Conservation (phyloP, 768 basidiomycete genomes). For the Termitomyces sp. region DNA sequence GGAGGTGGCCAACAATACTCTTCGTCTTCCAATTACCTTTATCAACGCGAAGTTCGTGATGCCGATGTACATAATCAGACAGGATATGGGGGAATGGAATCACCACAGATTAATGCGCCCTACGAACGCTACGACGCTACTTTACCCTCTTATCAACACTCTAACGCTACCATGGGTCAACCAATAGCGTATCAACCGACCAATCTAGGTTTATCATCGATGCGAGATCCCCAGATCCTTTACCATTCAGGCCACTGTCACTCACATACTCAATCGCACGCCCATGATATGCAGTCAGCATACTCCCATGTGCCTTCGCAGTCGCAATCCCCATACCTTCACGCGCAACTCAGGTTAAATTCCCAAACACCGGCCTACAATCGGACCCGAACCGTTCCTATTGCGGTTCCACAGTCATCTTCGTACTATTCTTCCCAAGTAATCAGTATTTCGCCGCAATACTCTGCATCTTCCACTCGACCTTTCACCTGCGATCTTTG, state of each 20-base stretch:
- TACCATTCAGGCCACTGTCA: slow-evolving; percentile 24
- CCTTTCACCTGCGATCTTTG: slow-evolving; percentile 71
- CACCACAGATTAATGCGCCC: slow-evolving; percentile 8
- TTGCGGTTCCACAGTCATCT: slow-evolving; percentile 13
- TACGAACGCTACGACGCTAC: slow-evolving; percentile 18
- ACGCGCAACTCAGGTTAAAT: slow-evolving; percentile 34
- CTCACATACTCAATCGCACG: slow-evolving; percentile 29
- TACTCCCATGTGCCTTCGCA: slow-evolving; percentile 21
- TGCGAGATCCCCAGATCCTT: slow-evolving; percentile 26
- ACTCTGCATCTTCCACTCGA: slow-evolving; percentile 52
- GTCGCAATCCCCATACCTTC: slow-evolving; percentile 22
- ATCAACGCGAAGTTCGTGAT: slow-evolving; percentile 16
- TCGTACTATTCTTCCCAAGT: slow-evolving; percentile 21
- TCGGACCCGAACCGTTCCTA: slow-evolving; percentile 9
- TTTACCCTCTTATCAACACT: slow-evolving; percentile 16
- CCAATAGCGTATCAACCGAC: slow-evolving; percentile 14
- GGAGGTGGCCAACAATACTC: slow-evolving; percentile 25
- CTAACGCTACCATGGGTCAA: slow-evolving; percentile 2
- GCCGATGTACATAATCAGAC: slow-evolving; percentile 20
- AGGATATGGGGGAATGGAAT: slow-evolving; percentile 9
- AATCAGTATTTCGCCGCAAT: slow-evolving; percentile 37
- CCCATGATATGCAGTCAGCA: slow-evolving; percentile 28
- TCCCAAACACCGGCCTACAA: slow-evolving; percentile 29
- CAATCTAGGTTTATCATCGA: slow-evolving; percentile 19
- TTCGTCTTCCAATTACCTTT: slow-evolving; percentile 18